Base-by-base conservation (phyloP, 2,329 filamentous ascomycete genomes). In the Cryphonectria parasitica region DNA sequence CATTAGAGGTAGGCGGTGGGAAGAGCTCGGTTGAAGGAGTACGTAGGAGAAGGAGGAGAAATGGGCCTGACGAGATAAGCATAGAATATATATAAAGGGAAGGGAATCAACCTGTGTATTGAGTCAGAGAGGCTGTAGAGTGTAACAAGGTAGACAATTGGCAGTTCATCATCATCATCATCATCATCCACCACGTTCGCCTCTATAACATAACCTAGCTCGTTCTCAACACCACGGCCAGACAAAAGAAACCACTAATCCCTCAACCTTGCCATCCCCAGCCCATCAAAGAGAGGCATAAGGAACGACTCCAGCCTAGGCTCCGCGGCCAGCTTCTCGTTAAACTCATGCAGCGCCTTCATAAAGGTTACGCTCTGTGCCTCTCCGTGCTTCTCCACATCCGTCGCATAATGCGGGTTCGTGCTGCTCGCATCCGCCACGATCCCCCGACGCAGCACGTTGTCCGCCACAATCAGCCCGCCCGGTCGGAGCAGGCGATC, bases 401-500 rank as follows among this genome's bases (percentile, higher is more conserved):
- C 67, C 25, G 41, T n/a, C 11, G 36, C 68, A 15, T 68, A 64
- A 39, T 72, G 63, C 22, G 80, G 81, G 69, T 82, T 82, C 7
- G 74, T 73, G 5, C 73, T 63, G 31, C 76, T 77, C 11, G 70
- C 61, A 45, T 84, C 80, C 54, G 83, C 85, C 3, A 88, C 83
- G 17, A 86, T 78, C 8, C 82, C 86, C 8, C 79, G 77, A 2
- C 83, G 83, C 36, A 89, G 80, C 58, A 86, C 81, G 69, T 89
- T 89, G 76, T 89, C 87, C 0, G 84, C 86, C 19, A 88, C 78
- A 71, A 89, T 84, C 69, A 88, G 77, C 0, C 85, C 86, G 10
- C 83, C 85, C 11, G 80, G 76, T 0, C 83, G 80, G 54, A 89
- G 80, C 36, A 89, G 80, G 8, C 85, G 81, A 19, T 73, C 74